phyloP scores from a whole-genome alignment of 257 asterid genomes.

The Gynochthodes officinalis region DNA sequence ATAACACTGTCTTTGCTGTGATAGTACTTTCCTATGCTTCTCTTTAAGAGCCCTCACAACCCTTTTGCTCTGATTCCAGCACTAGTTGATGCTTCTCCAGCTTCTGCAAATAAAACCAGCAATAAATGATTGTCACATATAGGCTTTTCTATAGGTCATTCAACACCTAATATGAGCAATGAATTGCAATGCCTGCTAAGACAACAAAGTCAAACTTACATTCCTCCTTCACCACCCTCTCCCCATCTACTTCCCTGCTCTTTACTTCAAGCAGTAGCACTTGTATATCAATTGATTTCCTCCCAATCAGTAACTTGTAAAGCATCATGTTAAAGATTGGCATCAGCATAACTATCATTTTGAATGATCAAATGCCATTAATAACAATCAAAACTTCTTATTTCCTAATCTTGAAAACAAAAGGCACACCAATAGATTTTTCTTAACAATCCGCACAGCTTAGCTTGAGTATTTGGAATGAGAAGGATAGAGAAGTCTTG shows the following conservation, averaged over 20 bases:
- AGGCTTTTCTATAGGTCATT: not conserved
- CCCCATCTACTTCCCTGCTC: not conserved
- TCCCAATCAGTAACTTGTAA: too few relatives aligned
- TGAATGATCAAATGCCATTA: not conserved
- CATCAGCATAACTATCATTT: not conserved
- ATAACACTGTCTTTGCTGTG: conserved; percentile 58
- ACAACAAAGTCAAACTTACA: not conserved
- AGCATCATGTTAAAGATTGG: not conserved
- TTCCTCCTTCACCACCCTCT: not conserved
- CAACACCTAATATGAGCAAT: not conserved
- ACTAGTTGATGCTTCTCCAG: conserved; percentile 49
- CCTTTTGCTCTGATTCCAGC: conserved; percentile 45
- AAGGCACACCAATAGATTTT: not conserved
- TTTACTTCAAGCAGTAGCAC: not conserved
- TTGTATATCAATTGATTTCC: not conserved
- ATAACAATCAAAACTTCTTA: not conserved
- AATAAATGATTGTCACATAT: not conserved
- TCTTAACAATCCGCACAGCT: not conserved
- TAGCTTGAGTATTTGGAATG: not conserved
- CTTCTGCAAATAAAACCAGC: conserved; percentile 42
- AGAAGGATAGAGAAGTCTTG: not conserved
- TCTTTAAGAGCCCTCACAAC: conserved; percentile 41
- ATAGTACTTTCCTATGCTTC: conserved; percentile 47
- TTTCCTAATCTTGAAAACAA: not conserved
- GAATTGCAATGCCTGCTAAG: not conserved